These are phyloP conservation scores for Raddia guianensis DNA, from an alignment of 176 grass and related monocot species.

Conservation along the genomic window DNA sequence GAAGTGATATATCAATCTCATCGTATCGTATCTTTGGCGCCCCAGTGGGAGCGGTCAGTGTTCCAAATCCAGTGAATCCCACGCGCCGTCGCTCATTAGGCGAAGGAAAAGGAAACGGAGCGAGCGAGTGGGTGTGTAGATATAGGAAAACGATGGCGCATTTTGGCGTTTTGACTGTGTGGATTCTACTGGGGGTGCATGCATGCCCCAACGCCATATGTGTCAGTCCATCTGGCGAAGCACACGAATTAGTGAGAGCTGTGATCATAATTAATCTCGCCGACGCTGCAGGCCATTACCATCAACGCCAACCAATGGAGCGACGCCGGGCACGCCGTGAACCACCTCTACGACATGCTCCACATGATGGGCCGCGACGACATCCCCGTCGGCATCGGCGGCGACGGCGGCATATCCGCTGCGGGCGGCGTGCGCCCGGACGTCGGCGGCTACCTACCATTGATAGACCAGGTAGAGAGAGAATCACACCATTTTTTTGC, in stretches of 20 bases:
- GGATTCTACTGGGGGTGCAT: not conserved
- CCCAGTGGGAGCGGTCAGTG: not conserved
- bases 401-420: slow-evolving; percentile 64
- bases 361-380: slow-evolving; percentile 91
- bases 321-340: slow-evolving; percentile 80
- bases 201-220: slow-evolving; percentile 21
- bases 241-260: no score
- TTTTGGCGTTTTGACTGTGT: slow-evolving; percentile 45
- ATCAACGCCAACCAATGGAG: slow-evolving; percentile 78
- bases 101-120: not conserved
- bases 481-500: no score
- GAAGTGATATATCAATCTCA: no score
- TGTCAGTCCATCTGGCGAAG: slow-evolving; percentile 2
- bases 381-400: slow-evolving; percentile 77
- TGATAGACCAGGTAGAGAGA: slow-evolving; percentile 63
- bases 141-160: slow-evolving; percentile 29
- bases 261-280: no score
- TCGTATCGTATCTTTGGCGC: slow-evolving; percentile 5
- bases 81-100: slow-evolving; percentile 22
- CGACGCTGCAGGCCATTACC: slow-evolving; percentile 59
- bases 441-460: slow-evolving; percentile 78
- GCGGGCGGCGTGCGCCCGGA: slow-evolving; percentile 44
- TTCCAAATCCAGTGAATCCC: not conserved
- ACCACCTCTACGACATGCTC: slow-evolving; percentile 86
- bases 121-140: slow-evolving; percentile 16